Evolutionary conservation across 306 rosid genomes (phyloP).

Genomic region (Dicorynia guianensis): DNA sequence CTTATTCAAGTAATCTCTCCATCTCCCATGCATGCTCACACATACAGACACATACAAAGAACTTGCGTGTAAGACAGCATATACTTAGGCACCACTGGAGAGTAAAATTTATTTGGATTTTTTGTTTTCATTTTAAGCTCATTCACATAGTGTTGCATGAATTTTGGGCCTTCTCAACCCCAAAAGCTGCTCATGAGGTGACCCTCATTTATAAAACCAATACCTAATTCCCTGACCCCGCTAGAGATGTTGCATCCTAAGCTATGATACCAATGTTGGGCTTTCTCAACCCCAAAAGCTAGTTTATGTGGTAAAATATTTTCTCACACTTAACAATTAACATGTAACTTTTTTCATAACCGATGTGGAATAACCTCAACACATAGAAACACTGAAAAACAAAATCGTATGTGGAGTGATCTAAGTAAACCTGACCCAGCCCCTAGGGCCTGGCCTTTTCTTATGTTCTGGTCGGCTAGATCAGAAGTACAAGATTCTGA

Average conservation of each 20-base stretch:
- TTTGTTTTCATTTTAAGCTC: conserved; percentile 21
- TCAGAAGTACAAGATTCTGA: conserved; percentile 48
- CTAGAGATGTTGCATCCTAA: too few relatives aligned
- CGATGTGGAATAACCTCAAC: too few relatives aligned
- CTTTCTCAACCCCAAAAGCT: too few relatives aligned
- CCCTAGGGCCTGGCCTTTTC: conserved; percentile 23
- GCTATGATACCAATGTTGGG: too few relatives aligned
- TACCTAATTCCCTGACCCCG: too few relatives aligned
- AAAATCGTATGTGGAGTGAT: conserved; percentile 33
- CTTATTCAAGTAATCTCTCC: conserved; percentile 56
- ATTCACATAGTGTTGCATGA: too few relatives aligned
- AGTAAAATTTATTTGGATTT: conserved; percentile 9
- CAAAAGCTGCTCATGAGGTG: too few relatives aligned
- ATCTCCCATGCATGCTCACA: conserved; percentile 33
- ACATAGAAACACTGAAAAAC: conserved; percentile 21
- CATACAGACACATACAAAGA: conserved; percentile 13
- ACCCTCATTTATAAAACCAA: too few relatives aligned
- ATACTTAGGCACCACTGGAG: conserved; percentile 10
- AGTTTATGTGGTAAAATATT: too few relatives aligned
- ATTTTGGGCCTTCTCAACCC: too few relatives aligned
- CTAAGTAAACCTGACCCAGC: conserved; percentile 11
- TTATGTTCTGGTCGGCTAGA: conserved; percentile 34
- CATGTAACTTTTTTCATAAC: too few relatives aligned
- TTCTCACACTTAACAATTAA: too few relatives aligned
- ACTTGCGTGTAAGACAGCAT: conserved; percentile 36